phyloP scores from a whole-genome alignment of 2,329 filamentous ascomycete genomes.

The Pseudogymnoascus sp. region DNA sequence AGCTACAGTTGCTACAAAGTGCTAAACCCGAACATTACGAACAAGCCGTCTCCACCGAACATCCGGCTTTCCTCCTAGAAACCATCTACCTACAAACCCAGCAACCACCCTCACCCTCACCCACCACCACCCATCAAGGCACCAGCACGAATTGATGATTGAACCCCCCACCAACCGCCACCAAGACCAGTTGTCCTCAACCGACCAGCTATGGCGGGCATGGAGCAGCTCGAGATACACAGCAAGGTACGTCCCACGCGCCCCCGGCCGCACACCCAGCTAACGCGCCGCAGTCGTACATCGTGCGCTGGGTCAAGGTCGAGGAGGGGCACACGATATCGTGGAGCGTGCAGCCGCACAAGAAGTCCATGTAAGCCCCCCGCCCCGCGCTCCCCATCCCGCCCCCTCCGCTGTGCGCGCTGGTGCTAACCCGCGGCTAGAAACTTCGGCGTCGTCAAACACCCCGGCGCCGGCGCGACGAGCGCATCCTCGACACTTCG shows the following conservation, averaged over 20 bases:
- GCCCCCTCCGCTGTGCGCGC: background rate
- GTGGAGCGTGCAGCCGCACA: conserved; percentile 96
- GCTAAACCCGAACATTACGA: background rate
- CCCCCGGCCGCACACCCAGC: background rate
- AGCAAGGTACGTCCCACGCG: conserved; percentile 64
- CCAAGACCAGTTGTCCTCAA: conserved; percentile 11
- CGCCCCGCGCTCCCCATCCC: conserved; percentile 10
- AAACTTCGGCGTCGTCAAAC: conserved; percentile 97
- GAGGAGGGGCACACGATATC: conserved; percentile 86
- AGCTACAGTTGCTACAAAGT: background rate
- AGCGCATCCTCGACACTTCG: background rate
- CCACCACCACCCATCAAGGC: background rate
- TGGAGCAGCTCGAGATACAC: conserved; percentile 95
- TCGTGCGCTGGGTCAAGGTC: conserved; percentile 94
- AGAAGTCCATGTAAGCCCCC: conserved; percentile 73
- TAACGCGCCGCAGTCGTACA: conserved; percentile 66
- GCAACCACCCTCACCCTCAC: background rate
- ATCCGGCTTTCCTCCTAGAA: background rate
- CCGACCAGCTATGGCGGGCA: conserved; percentile 64
- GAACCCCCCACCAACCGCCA: background rate
- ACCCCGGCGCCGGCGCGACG: conserved; percentile 62
- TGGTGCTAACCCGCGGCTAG: conserved; percentile 31
- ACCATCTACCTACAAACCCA: background rate
- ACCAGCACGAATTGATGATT: background rate
- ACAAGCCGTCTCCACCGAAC: background rate